Base-by-base conservation (phyloP, 768 basidiomycete species). In the Leucosporidium yakuticum region DNA sequence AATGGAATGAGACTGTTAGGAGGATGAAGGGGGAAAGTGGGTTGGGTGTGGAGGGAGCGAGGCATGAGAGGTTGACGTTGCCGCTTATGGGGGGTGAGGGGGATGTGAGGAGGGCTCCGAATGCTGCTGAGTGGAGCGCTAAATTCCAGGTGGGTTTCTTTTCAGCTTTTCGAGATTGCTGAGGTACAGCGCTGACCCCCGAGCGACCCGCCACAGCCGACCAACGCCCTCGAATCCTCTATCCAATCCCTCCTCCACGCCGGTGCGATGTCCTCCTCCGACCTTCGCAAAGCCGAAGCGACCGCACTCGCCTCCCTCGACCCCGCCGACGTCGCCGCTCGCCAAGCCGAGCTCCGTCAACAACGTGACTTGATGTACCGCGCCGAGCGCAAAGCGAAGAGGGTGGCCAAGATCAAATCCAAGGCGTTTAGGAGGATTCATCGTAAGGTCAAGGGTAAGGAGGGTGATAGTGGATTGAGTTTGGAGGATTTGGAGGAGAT, bases 361-460 rank as follows among this genome's bases (percentile, higher is more conserved):
- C 90, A 91, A 85, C 88, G 95, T 25, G 94, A 96, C 74, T 83
- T 97, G 50, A 88, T 92, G 82, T 96, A 95, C 80, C 86, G 94
- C 7, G 91, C 91, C 0, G 95, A 97, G 74, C 81, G 85, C 47
- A 93, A 95, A 77, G 90, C 92, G 23, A 89, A 89, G 76, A 85
- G 94, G 23, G 82, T 95, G 23, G 85, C 88, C 27, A 97, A 94
- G 81, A 99, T 99, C 80, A 98, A 98, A 82, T 91, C 88, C 78
- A 95, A 92, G 80, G 86, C 90, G 3, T 98, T 92, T 77, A 83
- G 93, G 34, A 87, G 88, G 71, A 82, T 97, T 57, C 87, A 86
- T 75, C 84, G 90, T 77, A 85, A 85, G 69, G 79, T 87, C 21
- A 80, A 77, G 8, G 79, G 76, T 31, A 81, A 78, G 77, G 39